Base-by-base conservation (phyloP, 2,329 filamentous ascomycete species). In the Gaeumannomyces tritici region DNA sequence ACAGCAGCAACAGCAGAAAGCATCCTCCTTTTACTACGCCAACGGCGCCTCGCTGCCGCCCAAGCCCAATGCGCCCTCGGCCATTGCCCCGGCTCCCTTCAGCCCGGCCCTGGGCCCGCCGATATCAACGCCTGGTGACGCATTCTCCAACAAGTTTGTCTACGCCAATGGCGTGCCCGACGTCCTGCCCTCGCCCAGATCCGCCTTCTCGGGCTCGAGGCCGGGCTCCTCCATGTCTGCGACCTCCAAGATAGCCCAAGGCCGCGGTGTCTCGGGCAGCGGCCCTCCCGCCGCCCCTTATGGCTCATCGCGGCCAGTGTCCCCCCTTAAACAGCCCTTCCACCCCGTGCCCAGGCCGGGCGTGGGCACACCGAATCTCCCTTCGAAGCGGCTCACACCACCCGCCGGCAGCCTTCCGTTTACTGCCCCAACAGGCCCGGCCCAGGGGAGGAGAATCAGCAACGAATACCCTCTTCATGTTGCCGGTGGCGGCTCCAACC, bases 141-240 rank as follows among this genome's bases (percentile, higher is more conserved):
- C 74, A 42, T 65, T 72, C n/a, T 69, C 79, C 8, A 79, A 79
- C 73, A 90, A 89, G 71, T 91, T 93, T 77, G 86, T 92, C 72
- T 89, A 91, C 71, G 89, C 88, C 64, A 89, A 90, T 72, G 86
- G 87, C 33, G 76, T 77, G 18, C 82, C 83, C 2, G 60, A 61
- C 62, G 64, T 80, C 9, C 78, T 76, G 61, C 68, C 75, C 0
- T 69, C 71, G 47, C 66, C 70, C 63, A 63, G 72, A 69, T 65
- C 70, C 69, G 64, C 69, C 70, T 73, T 70, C 12, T 73, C 76
- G 60, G 70, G 77, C 12, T 72, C 74, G 62, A 70, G 74, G 55
- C 75, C 81, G 0, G 75, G 74, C 33, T 84, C 83, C 1, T 73
- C 73, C 9, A 72, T 79, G 57, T 83, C 80, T 11, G 76, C 73